Percentiles rank a stretch among this genome's conserved stretches.
Evolutionary conservation across 768 basidiomycete species (phyloP).

Genomic region (Podaxis sp.): DNA sequence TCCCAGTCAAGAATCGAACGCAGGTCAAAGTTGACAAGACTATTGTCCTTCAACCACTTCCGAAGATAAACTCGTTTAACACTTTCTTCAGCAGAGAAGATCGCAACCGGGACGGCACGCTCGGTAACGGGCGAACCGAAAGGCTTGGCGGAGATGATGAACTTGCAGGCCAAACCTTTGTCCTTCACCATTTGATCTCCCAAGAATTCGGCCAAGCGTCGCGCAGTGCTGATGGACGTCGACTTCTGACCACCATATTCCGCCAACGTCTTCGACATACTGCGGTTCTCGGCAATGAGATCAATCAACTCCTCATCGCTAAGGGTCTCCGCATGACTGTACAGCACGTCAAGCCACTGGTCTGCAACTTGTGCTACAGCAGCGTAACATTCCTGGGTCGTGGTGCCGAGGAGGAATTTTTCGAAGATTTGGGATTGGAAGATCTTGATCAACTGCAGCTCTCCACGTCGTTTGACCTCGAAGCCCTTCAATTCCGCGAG

Average conservation of each 20-base stretch:
- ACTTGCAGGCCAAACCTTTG: constrained; percentile 97
- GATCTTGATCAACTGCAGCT: constrained; percentile 97
- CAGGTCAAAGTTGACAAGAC: constrained; percentile 83
- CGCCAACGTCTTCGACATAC: constrained; percentile 95
- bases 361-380: constrained; percentile 93
- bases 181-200: constrained; percentile 99
- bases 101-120: constrained; percentile 93
- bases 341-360: constrained; percentile 96
- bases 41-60: constrained; percentile 95
- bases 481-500: constrained; percentile 99
- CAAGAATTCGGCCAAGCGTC: constrained; percentile 92
- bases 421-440: constrained; percentile 99
- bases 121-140: constrained; percentile 94
- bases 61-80: constrained; percentile 89
- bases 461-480: constrained; percentile 96
- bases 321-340: constrained; percentile 79
- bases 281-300: constrained; percentile 96
- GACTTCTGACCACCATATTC: constrained; percentile 98
- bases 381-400: constrained; percentile 93
- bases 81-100: constrained; percentile 93
- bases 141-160: constrained; percentile 96
- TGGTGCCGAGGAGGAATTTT: constrained; percentile 90
- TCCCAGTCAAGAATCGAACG: constrained; percentile 96
- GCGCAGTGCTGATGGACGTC: constrained; percentile 96
- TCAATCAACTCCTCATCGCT: constrained; percentile 93